A percentile compares a stretch with the other conserved stretches of the same genome.
phyloP scores from a whole-genome alignment of 805 yeast genomes.

The Saturnispora galanensis region DNA sequence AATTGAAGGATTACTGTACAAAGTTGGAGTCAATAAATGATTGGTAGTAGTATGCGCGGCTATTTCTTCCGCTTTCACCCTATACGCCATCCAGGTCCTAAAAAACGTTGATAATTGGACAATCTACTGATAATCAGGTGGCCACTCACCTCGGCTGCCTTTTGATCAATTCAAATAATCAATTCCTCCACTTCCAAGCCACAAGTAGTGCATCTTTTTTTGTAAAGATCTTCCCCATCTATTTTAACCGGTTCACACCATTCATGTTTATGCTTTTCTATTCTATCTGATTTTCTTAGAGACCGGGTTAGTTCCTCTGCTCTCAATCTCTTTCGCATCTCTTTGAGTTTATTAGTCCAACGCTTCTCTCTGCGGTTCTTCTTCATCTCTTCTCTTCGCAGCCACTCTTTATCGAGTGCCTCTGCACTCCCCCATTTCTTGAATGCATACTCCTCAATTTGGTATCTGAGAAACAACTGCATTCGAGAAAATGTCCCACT shows the following conservation, averaged over 20 bases:
- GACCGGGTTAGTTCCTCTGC: constrained; percentile 82
- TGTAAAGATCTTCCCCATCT: constrained; percentile 27
- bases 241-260: constrained; percentile 50
- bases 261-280: constrained; percentile 57
- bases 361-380: constrained; percentile 66
- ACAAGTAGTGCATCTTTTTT: constrained; percentile 64
- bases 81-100: no score
- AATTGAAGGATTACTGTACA: constrained; percentile 11
- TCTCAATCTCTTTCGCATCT: constrained; percentile 85
- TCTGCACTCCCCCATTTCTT: constrained; percentile 93
- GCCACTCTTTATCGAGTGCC: constrained; percentile 87
- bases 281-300: constrained; percentile 42
- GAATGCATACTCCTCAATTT: constrained; percentile 88
- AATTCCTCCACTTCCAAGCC: constrained; percentile 80
- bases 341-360: constrained; percentile 66
- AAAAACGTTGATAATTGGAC: no score
- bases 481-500: constrained; percentile 79
- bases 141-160: no score
- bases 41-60: constrained; percentile 14
- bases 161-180: constrained; percentile 12
- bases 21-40: constrained; percentile 14
- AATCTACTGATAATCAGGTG: no score
- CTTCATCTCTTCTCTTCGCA: constrained; percentile 64
- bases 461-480: constrained; percentile 85
- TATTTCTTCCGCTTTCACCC: no score